These are phyloP conservation scores for Dunaliella sp. DNA, from an alignment of 139 green algal genomes.

Conservation along the genomic window DNA sequence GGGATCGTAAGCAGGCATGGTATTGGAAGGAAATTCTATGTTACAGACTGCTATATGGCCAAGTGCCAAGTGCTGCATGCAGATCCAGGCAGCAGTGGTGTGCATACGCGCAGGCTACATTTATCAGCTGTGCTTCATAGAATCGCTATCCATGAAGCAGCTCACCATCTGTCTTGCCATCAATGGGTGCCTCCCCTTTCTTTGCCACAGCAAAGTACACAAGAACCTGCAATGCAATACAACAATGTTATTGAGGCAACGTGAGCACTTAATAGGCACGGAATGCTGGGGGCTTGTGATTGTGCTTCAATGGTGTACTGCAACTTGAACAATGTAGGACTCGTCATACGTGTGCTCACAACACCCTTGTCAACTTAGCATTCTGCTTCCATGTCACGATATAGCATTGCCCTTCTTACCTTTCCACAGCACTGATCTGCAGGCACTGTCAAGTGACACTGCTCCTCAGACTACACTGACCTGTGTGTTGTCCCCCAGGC, in stretches of 20 bases:
- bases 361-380: not conserved
- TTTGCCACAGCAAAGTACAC: constrained; percentile 99
- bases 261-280: no score
- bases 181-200: constrained; percentile 68
- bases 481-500: constrained; percentile 87
- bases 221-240: constrained; percentile 63
- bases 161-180: constrained; percentile 73
- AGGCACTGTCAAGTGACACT: no score
- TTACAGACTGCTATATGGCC: no score
- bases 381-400: no score
- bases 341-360: constrained; percentile 5
- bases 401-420: no score
- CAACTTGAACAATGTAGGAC: not conserved
- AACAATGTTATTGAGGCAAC: not conserved
- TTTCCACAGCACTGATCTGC: no score
- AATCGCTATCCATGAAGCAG: constrained; percentile 65
- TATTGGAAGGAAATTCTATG: no score
- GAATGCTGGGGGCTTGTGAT: no score
- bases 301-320: not conserved
- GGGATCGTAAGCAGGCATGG: no score
- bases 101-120: not conserved
- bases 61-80: no score
- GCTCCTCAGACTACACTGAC: no score
- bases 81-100: no score
- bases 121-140: constrained; percentile 75